Base-by-base conservation (phyloP, 768 basidiomycete genomes). In the Phaeotremella skinneri region DNA sequence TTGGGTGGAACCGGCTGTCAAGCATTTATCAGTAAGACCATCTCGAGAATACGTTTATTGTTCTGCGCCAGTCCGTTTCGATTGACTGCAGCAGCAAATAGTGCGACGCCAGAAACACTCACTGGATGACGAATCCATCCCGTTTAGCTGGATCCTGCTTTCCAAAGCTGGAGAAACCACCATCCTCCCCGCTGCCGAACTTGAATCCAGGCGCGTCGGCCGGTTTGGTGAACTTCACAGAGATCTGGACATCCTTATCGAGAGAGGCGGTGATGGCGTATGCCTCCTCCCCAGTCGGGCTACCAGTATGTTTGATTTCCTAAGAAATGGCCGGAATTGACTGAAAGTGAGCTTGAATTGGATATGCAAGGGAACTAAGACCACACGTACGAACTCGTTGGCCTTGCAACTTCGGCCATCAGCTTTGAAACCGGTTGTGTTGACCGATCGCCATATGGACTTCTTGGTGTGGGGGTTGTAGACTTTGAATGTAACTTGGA, bases 401-500 rank as follows among this genome's bases (percentile, higher is more conserved):
- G 76, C 56, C 55, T 73, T 76, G 57, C 67, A 66, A 27, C 54
- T 59, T 32, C 68, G 56, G 27, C 66, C 68, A 55, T 70, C 59
- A 4, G 63, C 62, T 53, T 74, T 71, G 52, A 71, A 70, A 13
- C 67, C 68, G 2, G 67, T 55, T 2, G 68, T 88, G 58, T 91
- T 91, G 75, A 91, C 73, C 26, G 90, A 91, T 76, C 88, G 89
- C 93, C 93, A 99, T 58, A 80, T 80, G 47, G 78, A 82, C 69
- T 88, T 82, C 56, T 85, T 84, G 20, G 86, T 90, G 62, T 83
- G 81, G 4, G 91, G 86, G 70, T 96, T 84, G 80, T 84, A 87
- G 51, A 88, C 78, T 79, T 92, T 94, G 85, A 86, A 92, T 3
- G 86, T 89, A 77, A 97, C 90, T 78, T 99, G 94, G 69, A 94